Percentiles rank a stretch among this genome's conserved stretches.
Conservation (phyloP, 352 stramenopile species). For the Globisporangium cederbergense region DNA sequence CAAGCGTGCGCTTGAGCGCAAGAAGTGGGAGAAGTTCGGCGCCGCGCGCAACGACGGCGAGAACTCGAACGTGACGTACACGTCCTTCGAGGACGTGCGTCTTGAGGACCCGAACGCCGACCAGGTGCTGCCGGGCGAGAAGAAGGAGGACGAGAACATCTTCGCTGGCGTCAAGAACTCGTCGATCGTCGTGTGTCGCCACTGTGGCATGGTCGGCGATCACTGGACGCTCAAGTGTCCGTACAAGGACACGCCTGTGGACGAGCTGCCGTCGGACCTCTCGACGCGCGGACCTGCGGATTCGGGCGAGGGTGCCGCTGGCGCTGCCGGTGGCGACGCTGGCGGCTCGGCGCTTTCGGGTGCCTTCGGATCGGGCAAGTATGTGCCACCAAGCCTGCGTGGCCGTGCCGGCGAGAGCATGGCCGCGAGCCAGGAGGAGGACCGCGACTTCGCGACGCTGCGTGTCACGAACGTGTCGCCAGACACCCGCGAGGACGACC, state of each 20-base stretch:
- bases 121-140: constrained; percentile 81
- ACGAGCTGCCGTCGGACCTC: constrained; percentile 74
- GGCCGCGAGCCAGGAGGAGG: constrained; percentile 45
- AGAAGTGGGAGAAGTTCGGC: constrained; percentile 85
- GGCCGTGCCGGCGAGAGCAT: constrained; percentile 35
- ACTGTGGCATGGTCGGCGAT: constrained; percentile 89
- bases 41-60: constrained; percentile 62
- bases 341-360: constrained; percentile 56
- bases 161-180: constrained; percentile 86
- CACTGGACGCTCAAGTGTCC: constrained; percentile 91
- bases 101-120: constrained; percentile 87
- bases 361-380: constrained; percentile 83
- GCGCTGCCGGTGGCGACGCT: constrained; percentile 27
- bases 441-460: constrained; percentile 90
- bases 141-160: constrained; percentile 89
- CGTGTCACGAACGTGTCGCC: constrained; percentile 99
- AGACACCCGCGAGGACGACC: constrained; percentile 96
- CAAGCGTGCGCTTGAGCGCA: constrained; percentile 80
- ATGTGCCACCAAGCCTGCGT: constrained; percentile 82
- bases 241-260: constrained; percentile 86
- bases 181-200: constrained; percentile 86
- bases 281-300: constrained; percentile 43
- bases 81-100: constrained; percentile 73
- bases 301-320: constrained; percentile 21
- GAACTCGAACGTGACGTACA: constrained; percentile 87